Evolutionary conservation across 2,329 filamentous ascomycete genomes (phyloP).

Genomic region (Bipolaris victoriae): DNA sequence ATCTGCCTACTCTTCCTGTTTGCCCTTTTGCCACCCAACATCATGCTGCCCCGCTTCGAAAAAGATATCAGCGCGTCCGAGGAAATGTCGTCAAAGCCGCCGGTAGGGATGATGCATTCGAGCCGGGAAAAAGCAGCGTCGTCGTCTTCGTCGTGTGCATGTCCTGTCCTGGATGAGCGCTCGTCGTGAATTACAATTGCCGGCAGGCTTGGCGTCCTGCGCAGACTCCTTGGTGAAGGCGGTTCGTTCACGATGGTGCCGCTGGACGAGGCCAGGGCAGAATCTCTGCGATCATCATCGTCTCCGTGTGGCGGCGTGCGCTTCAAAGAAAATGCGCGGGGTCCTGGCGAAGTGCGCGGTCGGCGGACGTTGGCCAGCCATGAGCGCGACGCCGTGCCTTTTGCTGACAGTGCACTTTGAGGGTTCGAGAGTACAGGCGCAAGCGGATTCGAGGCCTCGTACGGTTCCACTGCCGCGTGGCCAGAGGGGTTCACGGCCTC

Average conservation of each 20-base stretch:
- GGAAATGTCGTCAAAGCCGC: slow-evolving; percentile 60
- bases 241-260: slow-evolving; percentile 42
- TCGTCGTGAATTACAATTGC: slow-evolving; percentile 55
- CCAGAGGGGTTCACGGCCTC: slow-evolving; percentile 36
- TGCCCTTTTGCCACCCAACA: slow-evolving; percentile 61
- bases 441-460: slow-evolving; percentile 15
- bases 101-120: slow-evolving; percentile 62
- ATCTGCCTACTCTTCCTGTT: slow-evolving; percentile 45
- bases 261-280: slow-evolving; percentile 48
- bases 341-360: slow-evolving; percentile 47
- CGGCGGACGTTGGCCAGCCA: slow-evolving; percentile 48
- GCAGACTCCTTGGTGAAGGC: slow-evolving; percentile 39
- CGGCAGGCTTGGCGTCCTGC: slow-evolving; percentile 52
- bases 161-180: slow-evolving; percentile 17
- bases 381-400: slow-evolving; percentile 37
- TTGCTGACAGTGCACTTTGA: slow-evolving; percentile 19
- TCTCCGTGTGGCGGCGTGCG: slow-evolving; percentile 38
- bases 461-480: slow-evolving; percentile 23
- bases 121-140: slow-evolving; percentile 54
- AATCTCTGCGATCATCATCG: slow-evolving; percentile 50
- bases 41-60: slow-evolving; percentile 65
- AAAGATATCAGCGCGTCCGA: slow-evolving; percentile 61
- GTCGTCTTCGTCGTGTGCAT: slow-evolving; percentile 15
- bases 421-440: slow-evolving; percentile 23
- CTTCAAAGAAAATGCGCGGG: slow-evolving; percentile 41